Evolutionary conservation across 192 early-diverging fungal species (phyloP).

Genomic region (Rhizophagus clarus): DNA sequence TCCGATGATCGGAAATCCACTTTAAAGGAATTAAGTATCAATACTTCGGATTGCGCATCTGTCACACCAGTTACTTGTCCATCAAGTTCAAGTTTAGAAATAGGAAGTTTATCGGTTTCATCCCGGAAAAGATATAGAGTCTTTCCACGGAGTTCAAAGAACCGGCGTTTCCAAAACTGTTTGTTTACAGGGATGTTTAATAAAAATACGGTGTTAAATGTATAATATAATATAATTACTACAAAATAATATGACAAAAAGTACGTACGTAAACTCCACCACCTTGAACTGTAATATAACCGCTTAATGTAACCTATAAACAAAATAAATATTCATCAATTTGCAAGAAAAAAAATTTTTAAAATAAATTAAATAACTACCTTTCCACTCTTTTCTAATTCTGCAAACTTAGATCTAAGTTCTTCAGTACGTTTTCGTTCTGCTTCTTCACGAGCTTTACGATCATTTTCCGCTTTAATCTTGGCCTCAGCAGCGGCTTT

Average conservation of each 20-base stretch:
- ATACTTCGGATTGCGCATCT: slow-evolving; percentile 50
- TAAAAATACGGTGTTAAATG: background rate
- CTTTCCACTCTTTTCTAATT: slow-evolving; percentile 43
- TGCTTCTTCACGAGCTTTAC: slow-evolving; percentile 42
- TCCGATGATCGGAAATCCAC: slow-evolving; percentile 45
- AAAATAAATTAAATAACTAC: slow-evolving; percentile 31
- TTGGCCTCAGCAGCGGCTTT: slow-evolving; percentile 48
- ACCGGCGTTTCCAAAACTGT: slow-evolving; percentile 60
- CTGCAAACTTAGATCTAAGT: slow-evolving; percentile 29
- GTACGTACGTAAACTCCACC: slow-evolving; percentile 38
- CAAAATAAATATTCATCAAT: background rate
- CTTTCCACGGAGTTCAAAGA: slow-evolving; percentile 56
- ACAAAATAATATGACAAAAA: background rate
- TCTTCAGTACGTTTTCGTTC: slow-evolving; percentile 42
- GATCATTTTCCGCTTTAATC: slow-evolving; percentile 51
- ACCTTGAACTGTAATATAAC: slow-evolving; percentile 50
- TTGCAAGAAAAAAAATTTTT: background rate
- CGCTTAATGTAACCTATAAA: slow-evolving; percentile 36
- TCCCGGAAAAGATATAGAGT: slow-evolving; percentile 53
- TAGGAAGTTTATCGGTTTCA: slow-evolving; percentile 43
- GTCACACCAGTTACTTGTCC: slow-evolving; percentile 41
- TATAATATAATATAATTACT: background rate
- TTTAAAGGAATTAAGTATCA: slow-evolving; percentile 56
- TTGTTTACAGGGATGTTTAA: no score
- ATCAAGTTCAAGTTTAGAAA: slow-evolving; percentile 45